Base-by-base conservation (phyloP, 1,284 basidiomycete species). In the Pisolithus thermaeus region DNA sequence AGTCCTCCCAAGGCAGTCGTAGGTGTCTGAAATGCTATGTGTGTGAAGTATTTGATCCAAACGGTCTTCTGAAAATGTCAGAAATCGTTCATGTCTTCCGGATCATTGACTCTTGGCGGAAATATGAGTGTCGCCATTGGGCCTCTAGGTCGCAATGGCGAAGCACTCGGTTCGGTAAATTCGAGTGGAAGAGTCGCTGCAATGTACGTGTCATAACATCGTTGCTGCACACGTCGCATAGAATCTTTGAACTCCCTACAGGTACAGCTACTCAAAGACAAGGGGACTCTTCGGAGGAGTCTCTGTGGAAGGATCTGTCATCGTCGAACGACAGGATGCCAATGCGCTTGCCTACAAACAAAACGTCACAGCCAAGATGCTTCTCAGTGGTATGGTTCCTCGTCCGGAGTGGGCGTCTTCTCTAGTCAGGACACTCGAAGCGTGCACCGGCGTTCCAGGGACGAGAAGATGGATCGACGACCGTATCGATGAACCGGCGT, bases 261-360 rank as follows among this genome's bases (percentile, higher is more conserved):
- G 84, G 83, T 93, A 96, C 70, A 91, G 87, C 58, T 99, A 99
- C 69, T 95, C 91, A 4, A 94, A 95, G 69, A 95, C 93, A 4
- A 84, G 91, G 57, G 96, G 96, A 11, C 77, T 97, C 1, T 97
- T 97, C 58, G 92, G 89, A 40, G 88, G 83, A 8, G 68, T 88
- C 16, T 93, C 91, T 8, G 73, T 98, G 32, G 95, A 98, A 76
- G 96, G 96, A 9, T 93, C 90, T 1, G 86, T 97, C 41, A 94
- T 99, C 50, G 79, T 97, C 20, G 96, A 98, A 68, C 83, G 97
- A 25, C 87, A 92, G 64, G 97, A 99, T 66, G 90, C 91, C 7
- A 94, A 95, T 64, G 73, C 81, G 2, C 74, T 86, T 45, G 91
- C 92, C 4, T 96, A 95, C 64, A 76, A 79, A 32, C 78, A 81